Evolutionary conservation across 2,329 filamentous ascomycete species (phyloP).

Genomic region (Colletotrichum sp.): DNA sequence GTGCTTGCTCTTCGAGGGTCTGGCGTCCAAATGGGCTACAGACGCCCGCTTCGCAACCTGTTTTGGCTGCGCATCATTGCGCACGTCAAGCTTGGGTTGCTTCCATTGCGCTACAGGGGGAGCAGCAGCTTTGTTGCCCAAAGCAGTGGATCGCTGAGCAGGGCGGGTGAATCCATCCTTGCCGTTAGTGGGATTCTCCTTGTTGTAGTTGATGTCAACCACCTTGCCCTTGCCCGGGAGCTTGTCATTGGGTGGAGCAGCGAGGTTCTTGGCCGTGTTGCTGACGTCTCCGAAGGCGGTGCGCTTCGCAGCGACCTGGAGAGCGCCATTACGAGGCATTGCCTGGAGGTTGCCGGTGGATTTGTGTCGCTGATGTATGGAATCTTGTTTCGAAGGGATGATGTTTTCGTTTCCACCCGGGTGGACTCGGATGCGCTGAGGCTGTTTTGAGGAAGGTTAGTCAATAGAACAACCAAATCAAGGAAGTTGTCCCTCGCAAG

Average conservation of each 20-base stretch:
- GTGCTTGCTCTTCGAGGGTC: slow-evolving; percentile 14
- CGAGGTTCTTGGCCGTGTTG: slow-evolving; percentile 59
- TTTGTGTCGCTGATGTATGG: slow-evolving; percentile 82
- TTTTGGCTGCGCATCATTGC: slow-evolving; percentile 15
- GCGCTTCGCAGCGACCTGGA: slow-evolving; percentile 74
- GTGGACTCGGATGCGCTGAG: slow-evolving; percentile 50
- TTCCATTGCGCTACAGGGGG: slow-evolving; percentile 9
- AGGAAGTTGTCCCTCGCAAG: not conserved
- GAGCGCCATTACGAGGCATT: slow-evolving; percentile 54
- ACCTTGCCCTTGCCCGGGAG: slow-evolving; percentile 39
- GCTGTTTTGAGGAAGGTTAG: slow-evolving; percentile 30
- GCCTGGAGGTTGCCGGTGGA: slow-evolving; percentile 69
- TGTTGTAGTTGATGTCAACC: slow-evolving; percentile 34
- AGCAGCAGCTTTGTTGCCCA: slow-evolving; percentile 13
- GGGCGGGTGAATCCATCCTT: slow-evolving; percentile 24
- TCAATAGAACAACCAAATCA: not conserved
- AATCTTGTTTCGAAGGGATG: slow-evolving; percentile 57
- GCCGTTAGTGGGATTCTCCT: slow-evolving; percentile 27
- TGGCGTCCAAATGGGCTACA: slow-evolving; percentile 5
- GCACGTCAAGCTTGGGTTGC: slow-evolving; percentile 7
- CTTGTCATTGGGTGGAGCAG: slow-evolving; percentile 22
- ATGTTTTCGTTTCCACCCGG: slow-evolving; percentile 73
- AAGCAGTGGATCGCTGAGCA: slow-evolving; percentile 21
- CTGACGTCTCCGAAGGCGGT: slow-evolving; percentile 84
- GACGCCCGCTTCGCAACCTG: slow-evolving; percentile 11